phyloP scores from a whole-genome alignment of 352 stramenopile species.

The Phytopythium cucurbitacearum region DNA sequence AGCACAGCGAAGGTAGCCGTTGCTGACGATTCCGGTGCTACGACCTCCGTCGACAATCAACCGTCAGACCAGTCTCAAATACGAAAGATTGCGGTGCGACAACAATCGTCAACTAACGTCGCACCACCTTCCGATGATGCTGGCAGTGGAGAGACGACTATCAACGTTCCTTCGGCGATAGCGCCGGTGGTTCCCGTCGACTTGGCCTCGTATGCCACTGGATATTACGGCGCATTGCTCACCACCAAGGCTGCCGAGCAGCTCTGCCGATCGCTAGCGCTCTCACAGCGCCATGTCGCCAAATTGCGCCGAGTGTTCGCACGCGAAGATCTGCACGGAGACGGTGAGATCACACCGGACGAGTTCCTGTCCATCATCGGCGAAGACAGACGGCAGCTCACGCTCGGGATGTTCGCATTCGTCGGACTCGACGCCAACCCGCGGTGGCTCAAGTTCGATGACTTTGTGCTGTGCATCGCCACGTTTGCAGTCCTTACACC shows the following conservation, averaged over 20 bases:
- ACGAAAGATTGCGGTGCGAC: too few relatives aligned
- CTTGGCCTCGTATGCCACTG: conserved; percentile 24
- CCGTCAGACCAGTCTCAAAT: too few relatives aligned
- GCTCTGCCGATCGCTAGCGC: conserved; percentile 44
- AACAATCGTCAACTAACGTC: too few relatives aligned
- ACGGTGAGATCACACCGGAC: conserved; percentile 44
- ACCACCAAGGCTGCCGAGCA: conserved; percentile 42
- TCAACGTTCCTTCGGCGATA: not conserved
- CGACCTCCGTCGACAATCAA: too few relatives aligned
- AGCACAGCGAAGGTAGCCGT: not conserved
- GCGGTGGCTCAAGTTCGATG: conserved; percentile 43
- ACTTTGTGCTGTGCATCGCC: conserved; percentile 54
- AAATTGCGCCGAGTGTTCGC: conserved; percentile 32
- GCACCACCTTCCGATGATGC: too few relatives aligned
- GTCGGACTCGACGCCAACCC: conserved; percentile 25
- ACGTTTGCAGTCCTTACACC: conserved; percentile 47
- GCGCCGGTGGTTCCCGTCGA: conserved; percentile 1
- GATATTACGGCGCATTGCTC: conserved; percentile 42
- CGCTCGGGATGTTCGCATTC: conserved; percentile 43
- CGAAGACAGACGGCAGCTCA: conserved; percentile 55
- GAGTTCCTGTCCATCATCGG: conserved; percentile 56
- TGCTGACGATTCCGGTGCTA: not conserved
- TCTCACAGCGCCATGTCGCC: conserved; percentile 36
- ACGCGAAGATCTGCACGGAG: conserved; percentile 39
- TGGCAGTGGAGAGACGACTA: too few relatives aligned